Base-by-base conservation (phyloP, 441 rosid genomes). In the Dalechampia spathulata region DNA sequence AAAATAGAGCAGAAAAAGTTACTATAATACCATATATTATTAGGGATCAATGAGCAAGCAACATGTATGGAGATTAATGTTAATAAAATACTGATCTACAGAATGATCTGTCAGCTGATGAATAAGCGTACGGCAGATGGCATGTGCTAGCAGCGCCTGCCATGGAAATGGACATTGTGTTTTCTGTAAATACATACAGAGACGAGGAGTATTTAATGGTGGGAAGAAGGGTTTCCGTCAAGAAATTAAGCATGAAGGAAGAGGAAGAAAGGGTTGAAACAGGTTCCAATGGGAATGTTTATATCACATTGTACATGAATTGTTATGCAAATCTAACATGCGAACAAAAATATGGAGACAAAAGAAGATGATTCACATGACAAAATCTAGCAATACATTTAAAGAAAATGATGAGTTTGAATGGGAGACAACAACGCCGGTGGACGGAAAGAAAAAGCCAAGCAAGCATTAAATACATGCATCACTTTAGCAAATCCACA, bases 361-460 rank as follows among this genome's bases (percentile, higher is more conserved):
- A 14, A 39, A 52, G 2, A 41, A 38, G 38, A 66, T 42, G 27
- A 34, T 43, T 55, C 60, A 62, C 70, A 59, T 61, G 64, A 77
- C 51, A 57, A 65, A 54, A 63, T 63, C 52, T 17, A 38, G 32
- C 21, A 6, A 57, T n/a, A 17, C 12, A 44, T 17, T 56, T 23
- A 49, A 51, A 66, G 23, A 15, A 57, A 11, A 25, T 5, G 21
- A 32, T 55, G 30, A 57, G 49, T 53, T 58, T 56, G 28, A 62
- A 52, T 46, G 54, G 47, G 71, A 57, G 55, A 49, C 61, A 57
- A 25, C 66, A n/a, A 63, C 27, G 60, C 49, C 68, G 16, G 68
- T 42, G 64, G 52, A 41, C 38, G 27, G 60, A 71, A 68, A 78
- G 64, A 23, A 57, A 61, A 55, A 44, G 57, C 23, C 57, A 58